Evolutionary conservation across 2,329 filamentous ascomycete genomes (phyloP).

Genomic region (Elsinoe fawcettii): DNA sequence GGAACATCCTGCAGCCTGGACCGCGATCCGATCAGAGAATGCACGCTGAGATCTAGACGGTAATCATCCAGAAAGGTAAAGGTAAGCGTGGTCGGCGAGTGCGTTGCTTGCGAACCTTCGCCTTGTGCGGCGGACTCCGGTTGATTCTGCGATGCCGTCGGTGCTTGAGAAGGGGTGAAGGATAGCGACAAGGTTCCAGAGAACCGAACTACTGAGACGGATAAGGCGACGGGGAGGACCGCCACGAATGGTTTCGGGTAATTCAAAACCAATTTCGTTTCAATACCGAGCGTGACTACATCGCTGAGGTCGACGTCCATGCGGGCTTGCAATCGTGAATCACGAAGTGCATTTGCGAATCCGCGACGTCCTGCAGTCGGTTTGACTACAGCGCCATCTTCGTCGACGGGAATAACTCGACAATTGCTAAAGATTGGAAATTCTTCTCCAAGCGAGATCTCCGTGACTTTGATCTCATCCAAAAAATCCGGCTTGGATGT

Average conservation of each 20-base stretch:
- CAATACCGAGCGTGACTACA: slow-evolving; percentile 87
- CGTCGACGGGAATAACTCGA: slow-evolving; percentile 82
- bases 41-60: slow-evolving; percentile 71
- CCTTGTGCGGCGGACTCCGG: slow-evolving; percentile 24
- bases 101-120: slow-evolving; percentile 26
- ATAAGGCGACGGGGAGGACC: slow-evolving; percentile 81
- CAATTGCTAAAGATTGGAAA: slow-evolving; percentile 99
- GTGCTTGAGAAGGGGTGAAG: slow-evolving; percentile 63
- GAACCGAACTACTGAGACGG: slow-evolving; percentile 87
- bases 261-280: slow-evolving; percentile 90
- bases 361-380: slow-evolving; percentile 30
- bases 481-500: slow-evolving; percentile 77
- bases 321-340: slow-evolving; percentile 76
- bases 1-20: slow-evolving; percentile 76
- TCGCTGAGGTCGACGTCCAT: slow-evolving; percentile 98
- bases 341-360: slow-evolving; percentile 36
- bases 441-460: slow-evolving; percentile 89
- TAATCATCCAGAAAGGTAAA: slow-evolving; percentile 93
- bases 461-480: slow-evolving; percentile 87
- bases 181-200: slow-evolving; percentile 90
- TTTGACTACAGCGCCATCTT: slow-evolving; percentile 56
- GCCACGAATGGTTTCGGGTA: slow-evolving; percentile 87
- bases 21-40: slow-evolving; percentile 71
- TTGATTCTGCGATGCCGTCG: slow-evolving; percentile 19
- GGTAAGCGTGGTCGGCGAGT: slow-evolving; percentile 65